Conservation (phyloP, 192 early-diverging fungal species). For the Podila verticillata region DNA sequence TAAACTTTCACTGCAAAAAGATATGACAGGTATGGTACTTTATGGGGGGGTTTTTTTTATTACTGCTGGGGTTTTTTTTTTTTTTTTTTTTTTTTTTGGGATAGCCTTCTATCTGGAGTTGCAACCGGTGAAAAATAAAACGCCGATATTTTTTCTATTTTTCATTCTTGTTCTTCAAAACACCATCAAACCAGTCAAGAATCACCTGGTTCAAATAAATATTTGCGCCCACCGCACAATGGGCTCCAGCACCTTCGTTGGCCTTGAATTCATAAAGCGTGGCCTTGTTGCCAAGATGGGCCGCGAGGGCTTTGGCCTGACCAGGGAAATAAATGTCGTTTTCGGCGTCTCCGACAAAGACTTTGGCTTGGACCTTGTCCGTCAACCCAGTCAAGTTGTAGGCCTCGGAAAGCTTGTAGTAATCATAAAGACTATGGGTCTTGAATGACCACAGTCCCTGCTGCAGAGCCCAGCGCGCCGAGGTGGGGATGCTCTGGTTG, state of each 20-base stretch:
- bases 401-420: constrained; percentile 23
- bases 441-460: constrained; percentile 29
- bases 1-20: constrained; percentile 16
- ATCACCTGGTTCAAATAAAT: constrained; percentile 26
- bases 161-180: constrained; percentile 24
- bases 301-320: constrained; percentile 26
- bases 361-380: constrained; percentile 19
- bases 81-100: background rate
- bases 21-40: constrained; percentile 16
- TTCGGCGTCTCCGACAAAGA: constrained; percentile 32
- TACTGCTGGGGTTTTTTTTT: background rate
- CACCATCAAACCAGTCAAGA: constrained; percentile 31
- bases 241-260: constrained; percentile 25
- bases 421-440: constrained; percentile 25
- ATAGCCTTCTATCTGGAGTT: no score
- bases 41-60: constrained; percentile 5
- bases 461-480: constrained; percentile 31
- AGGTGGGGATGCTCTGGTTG: constrained; percentile 21
- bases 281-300: constrained; percentile 24
- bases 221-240: constrained; percentile 23
- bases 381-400: constrained; percentile 29
- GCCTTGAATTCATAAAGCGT: constrained; percentile 30
- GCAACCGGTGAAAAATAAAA: constrained; percentile 5
- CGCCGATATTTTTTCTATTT: constrained; percentile 18
- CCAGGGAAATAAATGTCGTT: constrained; percentile 26